phyloP scores from a whole-genome alignment of 805 yeast species.

The Ogataea trehaloabstinens region DNA sequence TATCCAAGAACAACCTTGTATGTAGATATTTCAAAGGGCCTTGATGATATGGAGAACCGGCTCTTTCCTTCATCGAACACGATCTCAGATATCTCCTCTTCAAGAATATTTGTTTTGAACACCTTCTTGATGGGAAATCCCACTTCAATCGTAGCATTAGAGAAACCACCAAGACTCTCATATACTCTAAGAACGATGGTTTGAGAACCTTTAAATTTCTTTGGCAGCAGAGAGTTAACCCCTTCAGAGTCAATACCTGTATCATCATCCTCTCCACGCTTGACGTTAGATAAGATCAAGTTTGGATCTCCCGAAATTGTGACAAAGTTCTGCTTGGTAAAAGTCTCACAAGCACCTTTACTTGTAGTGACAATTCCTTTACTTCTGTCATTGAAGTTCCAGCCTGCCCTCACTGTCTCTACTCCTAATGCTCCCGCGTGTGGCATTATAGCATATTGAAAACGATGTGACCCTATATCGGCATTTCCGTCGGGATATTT shows the following conservation, averaged over 20 bases:
- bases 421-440: constrained; percentile 66
- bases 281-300: constrained; percentile 70
- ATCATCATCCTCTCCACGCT: constrained; percentile 91
- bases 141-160: constrained; percentile 50
- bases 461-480: constrained; percentile 85
- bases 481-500: constrained; percentile 94
- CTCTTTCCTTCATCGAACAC: constrained; percentile 23
- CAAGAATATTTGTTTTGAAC: constrained; percentile 57
- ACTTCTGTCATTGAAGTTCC: constrained; percentile 68
- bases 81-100: constrained; percentile 45
- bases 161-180: constrained; percentile 83
- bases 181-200: constrained; percentile 72
- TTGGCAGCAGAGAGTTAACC: constrained; percentile 33
- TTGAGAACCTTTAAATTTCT: constrained; percentile 42
- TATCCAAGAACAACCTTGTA: constrained; percentile 51
- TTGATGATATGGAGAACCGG: constrained; percentile 41
- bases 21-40: constrained; percentile 80
- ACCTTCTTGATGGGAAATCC: constrained; percentile 46
- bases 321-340: constrained; percentile 18
- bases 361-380: constrained; percentile 17
- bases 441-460: constrained; percentile 82
- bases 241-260: constrained; percentile 33
- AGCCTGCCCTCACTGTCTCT: constrained; percentile 69
- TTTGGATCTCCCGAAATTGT: constrained; percentile 49
- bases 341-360: constrained; percentile 2